A percentile compares a stretch with the other conserved stretches of the same genome.
phyloP scores from a whole-genome alignment of 2,329 filamentous ascomycete species.

The Penicillium expansum region DNA sequence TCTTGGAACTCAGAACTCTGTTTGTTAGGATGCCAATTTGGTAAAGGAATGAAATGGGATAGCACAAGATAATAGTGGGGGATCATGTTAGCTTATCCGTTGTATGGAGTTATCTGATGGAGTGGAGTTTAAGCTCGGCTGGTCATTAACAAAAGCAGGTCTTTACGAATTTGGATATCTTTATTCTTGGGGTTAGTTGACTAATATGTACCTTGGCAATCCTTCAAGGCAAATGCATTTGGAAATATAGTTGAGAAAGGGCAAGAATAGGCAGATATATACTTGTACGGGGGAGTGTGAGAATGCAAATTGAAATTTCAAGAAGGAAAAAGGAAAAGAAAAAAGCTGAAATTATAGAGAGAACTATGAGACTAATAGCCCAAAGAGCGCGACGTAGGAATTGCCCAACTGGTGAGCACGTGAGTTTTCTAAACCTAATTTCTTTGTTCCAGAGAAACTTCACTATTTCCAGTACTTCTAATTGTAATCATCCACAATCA shows the following conservation, averaged over 20 bases:
- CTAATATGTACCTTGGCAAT: neutral
- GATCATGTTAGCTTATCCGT: neutral
- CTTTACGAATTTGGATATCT: too few relatives aligned
- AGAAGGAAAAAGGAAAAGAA: too few relatives aligned
- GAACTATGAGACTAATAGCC: too few relatives aligned
- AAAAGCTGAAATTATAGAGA: too few relatives aligned
- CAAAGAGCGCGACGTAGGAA: too few relatives aligned
- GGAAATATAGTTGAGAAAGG: neutral
- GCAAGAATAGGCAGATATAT: neutral
- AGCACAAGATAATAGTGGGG: neutral
- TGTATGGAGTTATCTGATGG: neutral
- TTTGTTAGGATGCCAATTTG: neutral
- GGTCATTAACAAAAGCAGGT: neutral
- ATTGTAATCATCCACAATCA: too few relatives aligned
- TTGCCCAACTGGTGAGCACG: neutral
- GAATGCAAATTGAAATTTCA: too few relatives aligned
- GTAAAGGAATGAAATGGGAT: neutral
- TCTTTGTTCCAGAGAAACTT: neutral
- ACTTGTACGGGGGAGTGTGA: too few relatives aligned
- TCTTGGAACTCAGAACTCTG: neutral
- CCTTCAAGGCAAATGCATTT: neutral
- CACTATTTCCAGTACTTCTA: neutral
- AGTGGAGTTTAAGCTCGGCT: neutral
- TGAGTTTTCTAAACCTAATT: neutral
- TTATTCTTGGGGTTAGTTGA: too few relatives aligned